phyloP scores from a whole-genome alignment of 208 protist genomes.

The Trypanosoma theileri region DNA sequence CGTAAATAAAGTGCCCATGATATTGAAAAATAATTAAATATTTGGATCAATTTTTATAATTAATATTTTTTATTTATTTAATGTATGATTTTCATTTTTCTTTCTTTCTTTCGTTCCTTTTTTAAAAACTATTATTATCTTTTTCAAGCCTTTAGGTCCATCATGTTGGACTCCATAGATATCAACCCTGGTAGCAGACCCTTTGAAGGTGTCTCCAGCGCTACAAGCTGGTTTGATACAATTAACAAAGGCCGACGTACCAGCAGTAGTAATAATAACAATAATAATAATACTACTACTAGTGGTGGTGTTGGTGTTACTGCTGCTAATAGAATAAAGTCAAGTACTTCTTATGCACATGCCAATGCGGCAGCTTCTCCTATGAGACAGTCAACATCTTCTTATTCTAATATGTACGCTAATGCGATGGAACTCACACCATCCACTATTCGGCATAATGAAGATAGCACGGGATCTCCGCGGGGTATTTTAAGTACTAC shows the following conservation, averaged over 20 bases:
- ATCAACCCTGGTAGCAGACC: background rate
- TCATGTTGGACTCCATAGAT: constrained; percentile 28
- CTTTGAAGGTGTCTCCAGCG: background rate
- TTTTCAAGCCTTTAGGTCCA: background rate
- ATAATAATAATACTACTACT: background rate
- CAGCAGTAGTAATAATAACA: background rate
- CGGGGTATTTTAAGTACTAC: background rate
- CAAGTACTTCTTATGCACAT: background rate
- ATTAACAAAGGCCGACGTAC: constrained; percentile 2
- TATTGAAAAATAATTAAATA: too few relatives aligned
- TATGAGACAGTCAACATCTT: background rate
- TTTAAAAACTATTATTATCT: background rate
- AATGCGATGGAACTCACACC: constrained; percentile 12
- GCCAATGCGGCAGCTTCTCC: background rate
- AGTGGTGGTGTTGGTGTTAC: background rate
- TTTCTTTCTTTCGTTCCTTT: constrained; percentile 6
- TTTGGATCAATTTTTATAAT: constrained; percentile 11
- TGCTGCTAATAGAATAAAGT: background rate
- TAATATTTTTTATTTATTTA: constrained; percentile 7
- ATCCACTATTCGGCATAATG: constrained; percentile 28
- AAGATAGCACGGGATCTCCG: constrained; percentile 18
- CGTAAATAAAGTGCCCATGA: too few relatives aligned
- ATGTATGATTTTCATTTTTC: constrained; percentile 6
- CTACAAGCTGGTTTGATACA: constrained; percentile 28
- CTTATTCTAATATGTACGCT: background rate